Evolutionary conservation across 2,329 filamentous ascomycete species (phyloP), one percentile per base, ranked within the genome.

Genomic region (Aspergillus japonicus): DNA sequence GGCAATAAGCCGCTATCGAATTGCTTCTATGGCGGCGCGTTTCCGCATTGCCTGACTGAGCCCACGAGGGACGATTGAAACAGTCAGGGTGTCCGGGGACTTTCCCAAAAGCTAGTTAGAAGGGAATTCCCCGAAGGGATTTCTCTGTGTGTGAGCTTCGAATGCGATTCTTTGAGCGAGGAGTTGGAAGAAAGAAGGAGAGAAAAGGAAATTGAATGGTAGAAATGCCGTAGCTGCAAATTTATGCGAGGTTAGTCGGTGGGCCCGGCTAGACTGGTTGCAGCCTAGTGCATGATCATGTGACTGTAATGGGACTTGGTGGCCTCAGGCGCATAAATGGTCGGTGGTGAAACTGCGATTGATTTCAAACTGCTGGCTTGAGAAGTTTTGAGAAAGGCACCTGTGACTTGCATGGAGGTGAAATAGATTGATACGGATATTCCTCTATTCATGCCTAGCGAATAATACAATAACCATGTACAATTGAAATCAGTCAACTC

Each of bases 21-120:
- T 85, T 92, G 92, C 93, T 96, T 96, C 88, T 97, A 93, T 96
- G 94, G 92, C 93, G 93, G 92, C 91, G 93, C 92, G 91, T 97
- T 96, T 96, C 92, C 91, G 92, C 93, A 85, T 78, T 80, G 75
- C 78, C 81, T 82, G 81, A 77, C 80, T 71, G 59, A 60, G 54
- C 63, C 51, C 57, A 64, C 61, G 72, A 68, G 64, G 63, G 73
- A 55, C 53, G 26, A 44, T 55, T 55, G 48, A 55, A 4, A 55
- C 53, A 55, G 77, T 81, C 83, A 84, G 85, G 81, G 65, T 88
- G 93, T 97, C 94, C 94, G 94, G 94, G 94, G 94, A 98, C 94
- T 98, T 98, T 98, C 94, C 94, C 94, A 92, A 95, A 97, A 97
- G 93, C 93, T 70, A 70, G 64, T 67, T 75, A 72, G 69, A 69